A percentile compares a stretch with the other conserved stretches of the same genome.
Evolutionary conservation across 1,284 basidiomycete genomes (phyloP).

Genomic region (Polyporus tsugae): DNA sequence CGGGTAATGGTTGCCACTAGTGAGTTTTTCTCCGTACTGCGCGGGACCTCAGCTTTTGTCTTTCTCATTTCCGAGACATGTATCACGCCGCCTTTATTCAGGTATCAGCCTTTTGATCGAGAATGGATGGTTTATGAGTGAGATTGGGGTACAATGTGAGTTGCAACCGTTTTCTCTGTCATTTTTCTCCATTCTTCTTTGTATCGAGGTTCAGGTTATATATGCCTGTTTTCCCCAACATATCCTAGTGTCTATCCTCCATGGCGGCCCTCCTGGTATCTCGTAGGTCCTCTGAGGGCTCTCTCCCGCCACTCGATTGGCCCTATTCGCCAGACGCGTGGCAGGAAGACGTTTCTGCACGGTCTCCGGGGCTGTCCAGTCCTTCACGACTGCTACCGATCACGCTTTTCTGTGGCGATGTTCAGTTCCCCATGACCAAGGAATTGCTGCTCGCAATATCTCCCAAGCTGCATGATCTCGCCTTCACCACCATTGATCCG

Average conservation of each 20-base stretch:
- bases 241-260: neutral
- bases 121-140: neutral
- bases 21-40: neutral
- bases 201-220: neutral
- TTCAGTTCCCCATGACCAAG: neutral
- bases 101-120: neutral
- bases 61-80: neutral
- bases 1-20: neutral
- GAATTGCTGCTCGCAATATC: neutral
- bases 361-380: neutral
- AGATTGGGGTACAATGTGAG: neutral
- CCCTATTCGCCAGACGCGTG: neutral
- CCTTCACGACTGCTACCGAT: neutral
- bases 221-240: neutral
- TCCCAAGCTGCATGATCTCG: neutral
- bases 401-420: neutral
- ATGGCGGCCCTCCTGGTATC: neutral
- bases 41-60: neutral
- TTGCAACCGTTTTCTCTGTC: neutral
- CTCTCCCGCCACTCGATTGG: neutral
- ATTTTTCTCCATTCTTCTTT: neutral
- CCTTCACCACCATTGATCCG: neutral
- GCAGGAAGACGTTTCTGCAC: neutral
- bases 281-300: neutral
- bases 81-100: neutral